Evolutionary conservation across 306 rosid species (phyloP), one percentile per base, ranked within the genome.

Genomic region (Prunus mume): DNA sequence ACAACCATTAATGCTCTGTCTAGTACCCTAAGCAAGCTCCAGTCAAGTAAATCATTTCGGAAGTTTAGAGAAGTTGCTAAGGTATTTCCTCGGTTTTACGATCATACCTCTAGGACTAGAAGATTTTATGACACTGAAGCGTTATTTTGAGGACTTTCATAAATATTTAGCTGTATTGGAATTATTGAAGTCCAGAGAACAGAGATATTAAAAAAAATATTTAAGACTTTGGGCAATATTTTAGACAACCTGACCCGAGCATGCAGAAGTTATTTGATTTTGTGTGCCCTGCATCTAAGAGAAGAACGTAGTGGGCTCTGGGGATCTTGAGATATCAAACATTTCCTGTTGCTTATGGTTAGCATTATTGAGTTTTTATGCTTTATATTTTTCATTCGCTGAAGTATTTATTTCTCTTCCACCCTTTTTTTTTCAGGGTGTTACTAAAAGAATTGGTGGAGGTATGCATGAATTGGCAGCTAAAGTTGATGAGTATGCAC

Each of bases 391-490:
- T 50, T 52, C 12, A 22, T 22, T 25, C 30, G 28, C 14, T 60
- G 30, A 61, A 69, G 24, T 45, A 58, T 20, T 43, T 30, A 19
- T 38, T 17, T 46, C 47, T 50, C 32, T 72, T 17, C 45, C 41
- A 34, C 38, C 65, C 45, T 22, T 1, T 71, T 45, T 60, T 77
- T 65, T 54, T 79, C 78, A 92, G 98, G 96, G 88, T 60, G 93
- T 92, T 65, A 94, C 98, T 0, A 94, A 94, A 86, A 89, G 90
- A 81, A 88, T 94, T 61, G 98, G 98, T 76, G 54, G 78, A 58
- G 90, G 98, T 18, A 89, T 92, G 95, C 97, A 94, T 80, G 97
- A 92, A 84, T 86, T 81, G 87, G 98, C 98, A 43, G 98, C 98
- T 46, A 94, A 94, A 89, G 97, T 94, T 71, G 98, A 94, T 62